Conservation (phyloP, 2,329 filamentous ascomycete species). For the Hypoxylon sp. region DNA sequence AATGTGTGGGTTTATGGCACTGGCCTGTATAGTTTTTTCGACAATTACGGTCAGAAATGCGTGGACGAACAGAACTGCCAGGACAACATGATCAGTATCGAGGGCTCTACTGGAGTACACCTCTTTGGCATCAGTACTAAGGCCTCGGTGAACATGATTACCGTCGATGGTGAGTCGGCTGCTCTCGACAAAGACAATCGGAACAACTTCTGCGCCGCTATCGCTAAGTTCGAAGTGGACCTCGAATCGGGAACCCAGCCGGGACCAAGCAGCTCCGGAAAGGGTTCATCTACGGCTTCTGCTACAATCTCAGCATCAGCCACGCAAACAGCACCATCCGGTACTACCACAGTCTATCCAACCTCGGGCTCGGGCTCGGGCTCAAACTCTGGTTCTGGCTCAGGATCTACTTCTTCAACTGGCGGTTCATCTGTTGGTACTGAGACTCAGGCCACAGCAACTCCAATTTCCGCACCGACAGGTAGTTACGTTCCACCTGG, state of each 20-base stretch:
- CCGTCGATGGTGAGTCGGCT: constrained; percentile 68
- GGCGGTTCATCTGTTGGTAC: constrained; percentile 24
- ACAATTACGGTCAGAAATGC: constrained; percentile 83
- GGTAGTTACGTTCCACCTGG: constrained; percentile 47
- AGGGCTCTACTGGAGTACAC: constrained; percentile 71
- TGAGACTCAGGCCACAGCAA: constrained; percentile 35
- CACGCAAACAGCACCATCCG: constrained; percentile 21
- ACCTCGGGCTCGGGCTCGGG: constrained; percentile 32
- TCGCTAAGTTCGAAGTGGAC: constrained; percentile 65
- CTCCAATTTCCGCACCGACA: constrained; percentile 39
- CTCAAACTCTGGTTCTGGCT: constrained; percentile 19
- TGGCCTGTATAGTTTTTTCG: constrained; percentile 86
- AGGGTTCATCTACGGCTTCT: constrained; percentile 25
- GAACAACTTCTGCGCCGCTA: constrained; percentile 75
- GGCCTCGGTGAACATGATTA: constrained; percentile 81
- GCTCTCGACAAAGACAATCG: constrained; percentile 73
- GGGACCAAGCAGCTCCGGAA: constrained; percentile 35
- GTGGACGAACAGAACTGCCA: constrained; percentile 79
- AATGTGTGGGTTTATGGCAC: constrained; percentile 79
- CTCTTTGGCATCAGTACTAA: constrained; percentile 82
- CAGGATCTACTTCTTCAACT: constrained; percentile 24
- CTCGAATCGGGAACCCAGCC: constrained; percentile 22
- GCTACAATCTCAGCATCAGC: constrained; percentile 25
- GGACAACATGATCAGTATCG: constrained; percentile 81
- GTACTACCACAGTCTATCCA: constrained; percentile 6